These are phyloP conservation scores for Aspergillus pseudoterreus DNA, from an alignment of 2,329 filamentous ascomycete species.

Conservation along the genomic window DNA sequence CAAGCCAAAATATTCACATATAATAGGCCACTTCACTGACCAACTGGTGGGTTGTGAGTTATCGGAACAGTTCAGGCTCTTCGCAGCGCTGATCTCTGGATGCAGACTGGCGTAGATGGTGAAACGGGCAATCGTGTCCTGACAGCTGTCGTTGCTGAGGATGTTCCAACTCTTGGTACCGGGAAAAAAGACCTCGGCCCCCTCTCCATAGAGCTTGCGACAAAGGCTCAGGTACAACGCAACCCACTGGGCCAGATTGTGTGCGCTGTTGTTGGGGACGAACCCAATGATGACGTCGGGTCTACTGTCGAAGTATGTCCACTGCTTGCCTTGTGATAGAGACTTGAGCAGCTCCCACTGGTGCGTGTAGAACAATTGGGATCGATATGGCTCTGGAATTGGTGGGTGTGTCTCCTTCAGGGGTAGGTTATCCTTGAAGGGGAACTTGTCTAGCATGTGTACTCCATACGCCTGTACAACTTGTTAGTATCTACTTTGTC, in stretches of 20 bases:
- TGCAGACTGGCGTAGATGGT: neutral
- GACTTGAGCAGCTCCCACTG: neutral
- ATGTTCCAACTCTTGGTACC: slow-evolving; percentile 3
- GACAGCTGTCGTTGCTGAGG: neutral
- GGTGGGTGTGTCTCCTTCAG: slow-evolving; percentile 6
- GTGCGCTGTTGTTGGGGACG: slow-evolving; percentile 4
- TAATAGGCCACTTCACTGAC: slow-evolving; percentile 1
- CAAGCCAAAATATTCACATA: slow-evolving; percentile 3
- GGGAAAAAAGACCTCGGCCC: slow-evolving; percentile 1
- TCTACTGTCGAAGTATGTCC: slow-evolving; percentile 2
- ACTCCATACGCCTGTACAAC: slow-evolving; percentile 1
- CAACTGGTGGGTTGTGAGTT: neutral
- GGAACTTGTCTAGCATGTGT: neutral
- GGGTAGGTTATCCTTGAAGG: slow-evolving; percentile 3
- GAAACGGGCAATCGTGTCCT: slow-evolving; percentile 1
- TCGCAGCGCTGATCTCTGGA: neutral
- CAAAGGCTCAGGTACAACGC: slow-evolving; percentile 2
- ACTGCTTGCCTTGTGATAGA: neutral
- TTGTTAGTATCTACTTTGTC: neutral
- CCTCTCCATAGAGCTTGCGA: neutral
- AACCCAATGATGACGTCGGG: slow-evolving; percentile 5
- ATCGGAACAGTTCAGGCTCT: slow-evolving; percentile 1
- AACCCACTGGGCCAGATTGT: slow-evolving; percentile 5
- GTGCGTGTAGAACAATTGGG: slow-evolving; percentile 6
- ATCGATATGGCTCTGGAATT: neutral